Conservation (phyloP, 257 asterid genomes). For the Przewalskia tangutica region DNA sequence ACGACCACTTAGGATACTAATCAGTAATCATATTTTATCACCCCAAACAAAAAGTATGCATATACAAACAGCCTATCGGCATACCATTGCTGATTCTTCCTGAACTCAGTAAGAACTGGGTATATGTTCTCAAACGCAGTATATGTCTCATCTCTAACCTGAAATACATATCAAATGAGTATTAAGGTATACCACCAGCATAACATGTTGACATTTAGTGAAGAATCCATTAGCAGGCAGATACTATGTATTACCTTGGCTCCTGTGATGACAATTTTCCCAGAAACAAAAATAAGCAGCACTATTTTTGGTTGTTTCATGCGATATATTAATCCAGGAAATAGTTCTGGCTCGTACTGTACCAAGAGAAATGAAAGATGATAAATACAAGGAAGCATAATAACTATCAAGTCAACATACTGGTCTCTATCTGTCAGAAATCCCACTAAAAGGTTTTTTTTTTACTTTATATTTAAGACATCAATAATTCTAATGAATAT, state of each 20-base stretch:
- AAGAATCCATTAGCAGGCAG: neutral
- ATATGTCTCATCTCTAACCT: constrained; percentile 89
- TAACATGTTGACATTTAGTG: neutral
- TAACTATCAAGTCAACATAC: neutral
- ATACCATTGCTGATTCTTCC: constrained; percentile 95
- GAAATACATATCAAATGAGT: constrained; percentile 3
- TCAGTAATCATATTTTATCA: neutral
- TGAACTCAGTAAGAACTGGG: constrained; percentile 80
- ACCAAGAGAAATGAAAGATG: constrained; percentile 7
- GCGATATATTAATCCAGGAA: constrained; percentile 48
- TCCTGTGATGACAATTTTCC: too few species aligned
- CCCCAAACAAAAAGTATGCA: neutral
- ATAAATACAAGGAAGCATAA: neutral
- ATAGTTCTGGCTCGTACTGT: constrained; percentile 93
- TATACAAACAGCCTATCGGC: neutral
- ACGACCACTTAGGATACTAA: neutral
- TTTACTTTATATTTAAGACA: neutral
- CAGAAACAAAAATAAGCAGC: too few species aligned
- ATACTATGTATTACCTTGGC: neutral
- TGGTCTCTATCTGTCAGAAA: neutral
- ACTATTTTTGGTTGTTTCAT: too few species aligned
- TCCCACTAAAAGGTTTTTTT: neutral
- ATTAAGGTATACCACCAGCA: neutral
- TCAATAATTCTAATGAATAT: neutral
- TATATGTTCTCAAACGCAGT: constrained; percentile 87